Conservation (phyloP, 805 yeast species). For the Pichia scutulata region DNA sequence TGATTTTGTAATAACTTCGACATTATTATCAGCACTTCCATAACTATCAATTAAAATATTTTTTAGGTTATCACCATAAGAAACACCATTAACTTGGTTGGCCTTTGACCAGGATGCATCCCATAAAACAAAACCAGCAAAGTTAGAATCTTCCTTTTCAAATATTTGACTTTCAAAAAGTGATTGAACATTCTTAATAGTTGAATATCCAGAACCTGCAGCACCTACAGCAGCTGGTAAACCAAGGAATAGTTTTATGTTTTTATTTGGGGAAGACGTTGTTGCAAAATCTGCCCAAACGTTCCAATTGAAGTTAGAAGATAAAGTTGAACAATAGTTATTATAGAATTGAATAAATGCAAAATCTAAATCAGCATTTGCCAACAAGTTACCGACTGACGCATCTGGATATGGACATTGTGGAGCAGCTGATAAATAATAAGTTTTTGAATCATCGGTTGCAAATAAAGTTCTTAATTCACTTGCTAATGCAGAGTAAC, state of each 20-base stretch:
- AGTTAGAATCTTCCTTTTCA: conserved; percentile 29
- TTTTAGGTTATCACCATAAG: conserved; percentile 11
- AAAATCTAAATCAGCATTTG: conserved; percentile 60
- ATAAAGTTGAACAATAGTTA: conserved; percentile 59
- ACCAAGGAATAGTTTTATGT: conserved; percentile 68
- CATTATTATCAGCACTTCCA: conserved; percentile 1
- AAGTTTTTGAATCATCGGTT: conserved; percentile 40
- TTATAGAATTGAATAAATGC: conserved; percentile 87
- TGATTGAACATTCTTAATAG: conserved; percentile 32
- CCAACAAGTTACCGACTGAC: conserved; percentile 33
- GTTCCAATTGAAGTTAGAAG: conserved; percentile 47
- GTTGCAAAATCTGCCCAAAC: conserved; percentile 65
- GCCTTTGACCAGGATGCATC: conserved; percentile 42
- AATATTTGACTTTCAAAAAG: conserved; percentile 27
- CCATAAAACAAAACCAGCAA: conserved; percentile 81
- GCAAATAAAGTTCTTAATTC: conserved; percentile 36
- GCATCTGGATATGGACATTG: conserved; percentile 88
- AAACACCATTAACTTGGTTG: conserved; percentile 9
- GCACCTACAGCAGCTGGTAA: conserved; percentile 51
- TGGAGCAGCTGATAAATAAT: conserved; percentile 84
- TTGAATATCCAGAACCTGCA: conserved; percentile 51
- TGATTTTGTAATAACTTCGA: not conserved
- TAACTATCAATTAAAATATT: conserved; percentile 10
- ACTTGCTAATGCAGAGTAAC: conserved; percentile 58
- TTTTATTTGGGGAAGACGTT: conserved; percentile 51